phyloP scores from a whole-genome alignment of 805 yeast species.

The Starmera caribaea region DNA sequence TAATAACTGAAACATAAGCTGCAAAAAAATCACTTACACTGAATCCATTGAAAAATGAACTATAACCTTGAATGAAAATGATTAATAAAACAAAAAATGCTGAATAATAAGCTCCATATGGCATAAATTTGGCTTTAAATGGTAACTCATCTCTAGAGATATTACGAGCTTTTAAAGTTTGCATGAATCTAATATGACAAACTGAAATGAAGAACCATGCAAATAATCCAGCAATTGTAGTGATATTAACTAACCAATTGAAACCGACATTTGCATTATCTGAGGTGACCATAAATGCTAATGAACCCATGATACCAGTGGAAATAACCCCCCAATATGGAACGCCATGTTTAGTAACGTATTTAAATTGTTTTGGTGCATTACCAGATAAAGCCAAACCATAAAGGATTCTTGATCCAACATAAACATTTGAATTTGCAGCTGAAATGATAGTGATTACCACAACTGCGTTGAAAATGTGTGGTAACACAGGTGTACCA shows the following conservation, averaged over 20 bases:
- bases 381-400: conserved; percentile 46
- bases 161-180: conserved; percentile 47
- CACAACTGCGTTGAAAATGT: conserved; percentile 59
- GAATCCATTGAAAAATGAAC: conserved; percentile 40
- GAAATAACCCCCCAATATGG: conserved; percentile 46
- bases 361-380: conserved; percentile 45
- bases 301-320: conserved; percentile 47
- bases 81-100: conserved; percentile 42
- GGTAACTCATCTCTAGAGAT: conserved; percentile 58
- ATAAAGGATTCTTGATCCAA: conserved; percentile 55
- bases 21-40: conserved; percentile 50
- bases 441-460: conserved; percentile 56
- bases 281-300: conserved; percentile 47
- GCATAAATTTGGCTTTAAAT: conserved; percentile 57
- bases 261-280: conserved; percentile 44
- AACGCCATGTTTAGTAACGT: conserved; percentile 46
- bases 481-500: conserved; percentile 53
- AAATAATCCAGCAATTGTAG: conserved; percentile 58
- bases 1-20: conserved; percentile 51
- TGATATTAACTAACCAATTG: conserved; percentile 56
- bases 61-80: conserved; percentile 61
- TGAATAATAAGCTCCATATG: conserved; percentile 54
- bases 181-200: conserved; percentile 55
- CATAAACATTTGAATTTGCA: conserved; percentile 60
- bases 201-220: conserved; percentile 56